Evolutionary conservation across 352 stramenopile species (phyloP).

Genomic region (Phytophthora kernoviae): DNA sequence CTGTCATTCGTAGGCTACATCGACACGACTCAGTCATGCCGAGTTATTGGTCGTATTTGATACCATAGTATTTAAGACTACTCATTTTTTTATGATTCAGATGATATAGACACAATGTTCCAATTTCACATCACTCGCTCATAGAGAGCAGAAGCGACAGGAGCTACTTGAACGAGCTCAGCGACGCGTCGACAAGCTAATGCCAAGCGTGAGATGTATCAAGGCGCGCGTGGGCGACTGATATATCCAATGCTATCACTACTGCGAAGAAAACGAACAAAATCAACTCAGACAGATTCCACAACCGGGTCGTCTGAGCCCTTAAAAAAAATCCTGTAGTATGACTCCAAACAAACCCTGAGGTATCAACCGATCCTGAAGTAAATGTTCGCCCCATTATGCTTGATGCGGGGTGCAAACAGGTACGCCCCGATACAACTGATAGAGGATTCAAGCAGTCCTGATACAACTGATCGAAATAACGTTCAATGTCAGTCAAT

Average conservation of each 20-base stretch:
- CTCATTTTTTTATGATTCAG: slow-evolving; percentile 1
- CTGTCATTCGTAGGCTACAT: no score
- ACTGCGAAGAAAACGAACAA: not conserved
- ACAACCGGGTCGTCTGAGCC: no score
- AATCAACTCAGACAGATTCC: not conserved
- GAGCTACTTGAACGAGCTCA: no score
- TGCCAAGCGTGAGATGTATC: not conserved
- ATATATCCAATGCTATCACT: not conserved
- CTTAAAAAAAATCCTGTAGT: not conserved
- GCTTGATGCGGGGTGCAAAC: no score
- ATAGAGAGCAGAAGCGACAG: no score
- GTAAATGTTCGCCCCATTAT: no score
- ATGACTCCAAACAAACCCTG: not conserved
- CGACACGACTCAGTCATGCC: not conserved
- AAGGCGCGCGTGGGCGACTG: not conserved
- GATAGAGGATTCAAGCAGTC: no score
- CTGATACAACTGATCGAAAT: not conserved
- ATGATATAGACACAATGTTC: slow-evolving; percentile 3
- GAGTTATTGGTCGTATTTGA: not conserved
- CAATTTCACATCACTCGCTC: slow-evolving; percentile 1
- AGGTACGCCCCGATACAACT: no score
- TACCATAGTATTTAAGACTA: no score
- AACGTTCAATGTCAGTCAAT: no score
- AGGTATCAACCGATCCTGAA: not conserved
- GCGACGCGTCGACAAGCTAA: not conserved